Base-by-base conservation (phyloP, 2,329 filamentous ascomycete genomes). In the Penicillium sp. region DNA sequence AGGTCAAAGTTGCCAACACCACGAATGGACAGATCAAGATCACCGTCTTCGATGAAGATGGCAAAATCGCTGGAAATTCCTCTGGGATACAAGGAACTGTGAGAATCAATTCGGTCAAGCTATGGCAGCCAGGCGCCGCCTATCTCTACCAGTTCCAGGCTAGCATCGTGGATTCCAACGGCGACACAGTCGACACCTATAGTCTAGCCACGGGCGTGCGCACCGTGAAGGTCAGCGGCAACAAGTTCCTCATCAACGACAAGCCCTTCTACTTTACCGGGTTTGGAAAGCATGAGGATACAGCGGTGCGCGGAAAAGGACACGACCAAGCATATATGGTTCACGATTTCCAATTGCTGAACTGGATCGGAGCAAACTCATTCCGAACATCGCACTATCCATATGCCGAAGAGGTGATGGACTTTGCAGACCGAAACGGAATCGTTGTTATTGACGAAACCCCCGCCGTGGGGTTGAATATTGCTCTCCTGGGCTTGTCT, bases 341-440 rank as follows among this genome's bases (percentile, higher is more conserved):
- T 2, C 68, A 69, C 44, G 69, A 71, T 45, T 71, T 69, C 48
- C 53, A 65, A 21, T 57, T 71, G 7, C 52, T 71, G 46, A 47
- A 62, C 16, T 70, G 68, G 67, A 65, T 64, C 1, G 66, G 66
- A 2, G 68, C 69, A 2, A 71, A 71, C 53, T 71, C 68, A 4
- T 71, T 71, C 56, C 60, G 68, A 2, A 69, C 67, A 1, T 58
- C 67, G 0, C 66, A 71, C 50, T 71, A 71, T 39, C 69, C 68
- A 0, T 70, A 71, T 53, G 66, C 65, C 0, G 61, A 67, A 18
- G 67, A 69, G n/a, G 57, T 67, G 4, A 55, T 67, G 29, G 66
- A 70, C 0, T 70, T 62, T 34, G 66, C 67, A 5, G 67, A 70
- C 38, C 58, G 67, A 0, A 59, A 67, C 16, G 67, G 67, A 10